Percentiles rank a stretch among this genome's conserved stretches.
phyloP scores from a whole-genome alignment of 2,329 filamentous ascomycete genomes.

The Zymoseptoria brevis region DNA sequence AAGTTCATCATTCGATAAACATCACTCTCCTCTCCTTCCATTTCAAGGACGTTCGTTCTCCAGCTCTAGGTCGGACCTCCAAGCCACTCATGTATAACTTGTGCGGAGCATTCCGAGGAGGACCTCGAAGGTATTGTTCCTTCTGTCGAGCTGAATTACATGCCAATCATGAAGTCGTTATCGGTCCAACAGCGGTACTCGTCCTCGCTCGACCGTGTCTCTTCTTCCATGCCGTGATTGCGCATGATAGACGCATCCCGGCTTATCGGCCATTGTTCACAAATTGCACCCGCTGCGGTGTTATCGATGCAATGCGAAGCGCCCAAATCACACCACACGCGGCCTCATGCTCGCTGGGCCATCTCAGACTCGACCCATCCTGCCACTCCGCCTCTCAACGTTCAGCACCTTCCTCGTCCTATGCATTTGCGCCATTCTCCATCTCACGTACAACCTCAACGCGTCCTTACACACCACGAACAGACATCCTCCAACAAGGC shows the following conservation, averaged over 20 bases:
- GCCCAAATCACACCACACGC: neutral
- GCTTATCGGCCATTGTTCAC: neutral
- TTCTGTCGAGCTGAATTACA: neutral
- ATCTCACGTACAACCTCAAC: slow-evolving; percentile 50
- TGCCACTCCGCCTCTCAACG: slow-evolving; percentile 18
- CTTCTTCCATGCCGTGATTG: neutral
- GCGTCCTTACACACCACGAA: slow-evolving; percentile 77
- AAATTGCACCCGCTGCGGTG: neutral
- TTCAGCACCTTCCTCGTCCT: slow-evolving; percentile 39
- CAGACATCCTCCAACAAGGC: slow-evolving; percentile 76
- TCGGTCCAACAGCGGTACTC: neutral
- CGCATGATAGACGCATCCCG: neutral
- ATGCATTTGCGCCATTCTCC: slow-evolving; percentile 44
- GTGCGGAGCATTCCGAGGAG: no score
- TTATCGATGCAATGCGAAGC: neutral
- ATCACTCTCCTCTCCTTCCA: neutral
- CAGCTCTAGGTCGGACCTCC: no score
- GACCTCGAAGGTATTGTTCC: neutral
- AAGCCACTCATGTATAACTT: no score
- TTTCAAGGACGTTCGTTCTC: no score
- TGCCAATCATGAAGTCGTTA: neutral
- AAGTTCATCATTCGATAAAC: neutral
- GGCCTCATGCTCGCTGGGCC: neutral
- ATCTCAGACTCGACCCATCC: neutral
- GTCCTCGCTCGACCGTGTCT: neutral